phyloP scores from a whole-genome alignment of 2,329 filamentous ascomycete species.

The Penicillium corylophilum region DNA sequence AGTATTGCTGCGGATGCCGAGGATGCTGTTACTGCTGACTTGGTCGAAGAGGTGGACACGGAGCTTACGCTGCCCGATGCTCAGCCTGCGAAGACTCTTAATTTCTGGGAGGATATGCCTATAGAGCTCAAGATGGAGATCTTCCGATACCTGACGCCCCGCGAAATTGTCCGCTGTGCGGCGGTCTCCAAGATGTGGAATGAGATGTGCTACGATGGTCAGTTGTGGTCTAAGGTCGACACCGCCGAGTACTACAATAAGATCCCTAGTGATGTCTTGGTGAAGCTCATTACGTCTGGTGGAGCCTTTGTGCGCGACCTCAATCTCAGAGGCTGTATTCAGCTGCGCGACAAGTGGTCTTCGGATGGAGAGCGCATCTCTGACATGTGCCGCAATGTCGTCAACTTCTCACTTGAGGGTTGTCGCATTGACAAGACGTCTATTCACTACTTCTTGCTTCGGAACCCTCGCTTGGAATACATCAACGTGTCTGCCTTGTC shows the following conservation, averaged over 20 bases:
- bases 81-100: conserved; percentile 47
- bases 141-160: conserved; percentile 72
- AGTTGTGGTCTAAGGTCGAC: conserved; percentile 85
- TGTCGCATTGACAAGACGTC: conserved; percentile 78
- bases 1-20: conserved; percentile 12
- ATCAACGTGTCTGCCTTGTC: conserved; percentile 82
- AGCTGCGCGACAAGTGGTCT: conserved; percentile 78
- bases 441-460: conserved; percentile 75
- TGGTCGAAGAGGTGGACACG: conserved; percentile 14
- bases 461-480: conserved; percentile 75
- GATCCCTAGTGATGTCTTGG: conserved; percentile 79
- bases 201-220: conserved; percentile 85
- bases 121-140: conserved; percentile 78
- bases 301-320: conserved; percentile 89
- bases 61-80: conserved; percentile 18
- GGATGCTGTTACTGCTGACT: no score
- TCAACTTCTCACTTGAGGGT: conserved; percentile 84
- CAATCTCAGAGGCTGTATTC: conserved; percentile 87
- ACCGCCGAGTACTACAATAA: conserved; percentile 81
- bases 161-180: conserved; percentile 76
- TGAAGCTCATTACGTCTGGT: conserved; percentile 79
- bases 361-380: conserved; percentile 67
- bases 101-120: conserved; percentile 80
- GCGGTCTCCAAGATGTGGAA: conserved; percentile 76
- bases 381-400: conserved; percentile 81